Conservation (phyloP, 345 rosid genomes). For the Cardiospermum halicacabum region DNA sequence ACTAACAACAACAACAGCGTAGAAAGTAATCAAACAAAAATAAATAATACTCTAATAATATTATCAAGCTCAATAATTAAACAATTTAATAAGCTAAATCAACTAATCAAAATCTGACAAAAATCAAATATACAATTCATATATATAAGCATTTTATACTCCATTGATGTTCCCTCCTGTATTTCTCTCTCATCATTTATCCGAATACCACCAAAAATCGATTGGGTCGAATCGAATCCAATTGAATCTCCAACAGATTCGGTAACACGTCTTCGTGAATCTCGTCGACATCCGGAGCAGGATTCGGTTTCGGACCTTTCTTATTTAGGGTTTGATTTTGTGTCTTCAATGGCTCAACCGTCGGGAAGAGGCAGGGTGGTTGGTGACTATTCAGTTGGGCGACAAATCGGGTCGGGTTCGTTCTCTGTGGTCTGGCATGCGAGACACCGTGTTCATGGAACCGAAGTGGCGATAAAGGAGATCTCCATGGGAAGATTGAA, state of each 20-base stretch:
- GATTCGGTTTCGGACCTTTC: constrained; percentile 18
- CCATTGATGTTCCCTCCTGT: constrained; percentile 1
- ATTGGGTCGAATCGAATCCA: constrained; percentile 22
- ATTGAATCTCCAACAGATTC: constrained; percentile 27
- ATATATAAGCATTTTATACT: not conserved
- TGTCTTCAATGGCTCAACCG: constrained; percentile 57
- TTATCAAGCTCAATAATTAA: not conserved
- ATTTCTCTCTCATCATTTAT: constrained; percentile 18
- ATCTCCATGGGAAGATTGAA: constrained; percentile 57
- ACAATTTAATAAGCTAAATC: not conserved
- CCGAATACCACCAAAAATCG: constrained; percentile 18
- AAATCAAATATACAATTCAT: too few species aligned
- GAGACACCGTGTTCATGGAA: constrained; percentile 81
- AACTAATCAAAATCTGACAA: not conserved
- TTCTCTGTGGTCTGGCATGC: constrained; percentile 97
- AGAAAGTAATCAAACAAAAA: constrained; percentile 12
- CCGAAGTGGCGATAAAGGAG: constrained; percentile 96
- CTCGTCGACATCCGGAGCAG: constrained; percentile 16
- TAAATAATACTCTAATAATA: constrained; percentile 5
- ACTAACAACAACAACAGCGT: too few species aligned
- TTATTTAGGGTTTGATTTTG: constrained; percentile 18
- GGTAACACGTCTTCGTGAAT: constrained; percentile 18
- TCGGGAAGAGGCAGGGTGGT: constrained; percentile 61
- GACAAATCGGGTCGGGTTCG: constrained; percentile 94
- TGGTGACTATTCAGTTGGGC: constrained; percentile 82